phyloP scores from a whole-genome alignment of 768 basidiomycete genomes.

The Lactarius vividus region DNA sequence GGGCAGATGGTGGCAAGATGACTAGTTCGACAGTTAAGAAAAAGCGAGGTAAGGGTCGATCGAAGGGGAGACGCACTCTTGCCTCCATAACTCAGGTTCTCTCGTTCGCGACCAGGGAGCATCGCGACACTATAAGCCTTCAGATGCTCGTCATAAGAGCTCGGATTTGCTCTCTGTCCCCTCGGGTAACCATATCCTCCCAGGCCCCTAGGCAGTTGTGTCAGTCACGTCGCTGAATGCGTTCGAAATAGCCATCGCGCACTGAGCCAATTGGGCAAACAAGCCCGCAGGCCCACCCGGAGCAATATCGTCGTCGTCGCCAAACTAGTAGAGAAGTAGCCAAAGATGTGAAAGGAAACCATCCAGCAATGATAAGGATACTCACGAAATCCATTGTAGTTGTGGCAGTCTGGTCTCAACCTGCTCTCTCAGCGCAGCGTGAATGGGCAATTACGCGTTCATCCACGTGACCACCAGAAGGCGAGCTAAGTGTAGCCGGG shows the following conservation, averaged over 20 bases:
- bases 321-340: conserved; percentile 14
- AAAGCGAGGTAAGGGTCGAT: conserved; percentile 10
- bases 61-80: conserved; percentile 69
- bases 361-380: background rate
- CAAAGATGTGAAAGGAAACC: background rate
- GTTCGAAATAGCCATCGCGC: conserved; percentile 27
- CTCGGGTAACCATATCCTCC: conserved; percentile 47
- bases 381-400: conserved; percentile 20
- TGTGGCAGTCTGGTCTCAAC: background rate
- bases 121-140: conserved; percentile 96
- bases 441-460: conserved; percentile 19
- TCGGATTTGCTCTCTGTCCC: conserved; percentile 52
- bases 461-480: conserved; percentile 10
- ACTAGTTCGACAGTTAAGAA: conserved; percentile 48
- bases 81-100: conserved; percentile 94
- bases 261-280: conserved; percentile 67
- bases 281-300: conserved; percentile 56
- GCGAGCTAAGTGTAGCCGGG: background rate
- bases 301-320: conserved; percentile 26
- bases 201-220: conserved; percentile 45
- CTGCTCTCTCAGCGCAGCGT: background rate
- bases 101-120: conserved; percentile 80
- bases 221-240: background rate
- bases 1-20: conserved; percentile 94
- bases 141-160: conserved; percentile 87